A percentile compares a stretch with the other conserved stretches of the same genome.
Conservation (phyloP, 106 monocot genomes). For the Amphibolis antarctica region DNA sequence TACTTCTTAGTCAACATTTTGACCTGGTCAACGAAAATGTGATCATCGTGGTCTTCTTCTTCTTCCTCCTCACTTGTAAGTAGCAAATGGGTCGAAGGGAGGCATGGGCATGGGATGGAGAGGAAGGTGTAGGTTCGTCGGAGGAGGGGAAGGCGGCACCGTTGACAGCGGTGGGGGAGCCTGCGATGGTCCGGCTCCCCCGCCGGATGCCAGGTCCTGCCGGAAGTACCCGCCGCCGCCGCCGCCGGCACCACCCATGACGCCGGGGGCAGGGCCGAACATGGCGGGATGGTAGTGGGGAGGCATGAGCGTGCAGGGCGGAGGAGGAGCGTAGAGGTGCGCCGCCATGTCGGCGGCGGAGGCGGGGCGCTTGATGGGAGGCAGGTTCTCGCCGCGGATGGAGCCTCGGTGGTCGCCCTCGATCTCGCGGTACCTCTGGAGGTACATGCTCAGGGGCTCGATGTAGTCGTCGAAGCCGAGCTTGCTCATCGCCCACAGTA, state of each 20-base stretch:
- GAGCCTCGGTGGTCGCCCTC: slow-evolving; percentile 38
- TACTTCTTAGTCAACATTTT: background rate
- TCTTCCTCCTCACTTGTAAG: slow-evolving; percentile 8
- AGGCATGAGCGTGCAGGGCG: background rate
- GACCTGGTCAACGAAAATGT: background rate
- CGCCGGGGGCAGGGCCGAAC: background rate
- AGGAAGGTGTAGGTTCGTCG: background rate
- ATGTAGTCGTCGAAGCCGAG: slow-evolving; percentile 47
- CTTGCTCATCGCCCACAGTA: slow-evolving; percentile 40
- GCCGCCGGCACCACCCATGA: background rate
- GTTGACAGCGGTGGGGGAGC: background rate
- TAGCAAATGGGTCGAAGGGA: background rate
- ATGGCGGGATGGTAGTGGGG: slow-evolving; percentile 10
- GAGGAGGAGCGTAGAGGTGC: background rate
- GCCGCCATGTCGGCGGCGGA: slow-evolving; percentile 6
- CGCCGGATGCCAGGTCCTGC: background rate
- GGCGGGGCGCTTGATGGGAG: slow-evolving; percentile 15
- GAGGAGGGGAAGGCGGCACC: background rate
- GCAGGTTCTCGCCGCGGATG: slow-evolving; percentile 20
- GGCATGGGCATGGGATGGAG: background rate
- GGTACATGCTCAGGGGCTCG: slow-evolving; percentile 28
- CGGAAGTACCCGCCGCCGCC: slow-evolving; percentile 10
- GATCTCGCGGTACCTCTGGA: slow-evolving; percentile 34
- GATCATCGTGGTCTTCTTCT: no score
- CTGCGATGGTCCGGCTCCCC: slow-evolving; percentile 10